Evolutionary conservation across 495 filamentous ascomycete species (phyloP).

Genomic region (Penicillium pancosmium): DNA sequence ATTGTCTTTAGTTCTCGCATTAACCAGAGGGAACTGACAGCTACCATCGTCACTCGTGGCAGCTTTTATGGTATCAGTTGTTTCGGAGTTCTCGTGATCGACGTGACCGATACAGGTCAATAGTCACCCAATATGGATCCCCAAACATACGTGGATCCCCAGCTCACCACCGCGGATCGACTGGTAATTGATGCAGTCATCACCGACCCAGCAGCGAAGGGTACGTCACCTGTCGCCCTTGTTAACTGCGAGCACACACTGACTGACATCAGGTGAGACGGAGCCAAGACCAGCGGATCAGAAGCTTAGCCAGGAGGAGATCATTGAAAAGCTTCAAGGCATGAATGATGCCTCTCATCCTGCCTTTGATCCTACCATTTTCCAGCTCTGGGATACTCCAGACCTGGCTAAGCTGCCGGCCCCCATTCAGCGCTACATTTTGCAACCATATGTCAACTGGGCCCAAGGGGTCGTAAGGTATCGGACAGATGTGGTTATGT

Average conservation of each 20-base stretch:
- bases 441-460: constrained; percentile 59
- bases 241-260: neutral
- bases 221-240: constrained; percentile 18
- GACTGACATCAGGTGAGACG: constrained; percentile 18
- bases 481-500: constrained; percentile 71
- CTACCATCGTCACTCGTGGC: neutral
- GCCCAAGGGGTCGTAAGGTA: constrained; percentile 58
- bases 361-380: constrained; percentile 57
- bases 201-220: constrained; percentile 25
- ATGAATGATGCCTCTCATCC: constrained; percentile 53
- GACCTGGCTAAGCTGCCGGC: constrained; percentile 38
- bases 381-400: constrained; percentile 52
- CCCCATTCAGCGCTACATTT: constrained; percentile 46
- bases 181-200: constrained; percentile 54
- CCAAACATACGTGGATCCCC: constrained; percentile 45
- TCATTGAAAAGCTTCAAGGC: constrained; percentile 46
- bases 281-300: constrained; percentile 21
- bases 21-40: neutral
- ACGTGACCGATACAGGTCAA: neutral
- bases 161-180: constrained; percentile 51
- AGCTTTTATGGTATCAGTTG: constrained; percentile 4
- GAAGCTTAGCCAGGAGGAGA: constrained; percentile 23
- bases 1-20: constrained; percentile 2
- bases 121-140: constrained; percentile 35
- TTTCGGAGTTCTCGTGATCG: constrained; percentile 7